phyloP scores from a whole-genome alignment of 306 rosid genomes.

The Medicago truncatula region MtrunA17r5.0-ANR NC_053044.1:48493501-48494000 shows the following conservation, averaged over 20 bases:
- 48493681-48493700: background rate
- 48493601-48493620: no score
- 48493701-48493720: no score
- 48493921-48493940: background rate
- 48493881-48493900: background rate
- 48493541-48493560: no score
- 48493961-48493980: background rate
- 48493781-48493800: background rate
- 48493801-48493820: background rate
- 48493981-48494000: no score
- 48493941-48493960: background rate
- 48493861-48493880: conserved; percentile 1
- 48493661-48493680: background rate
- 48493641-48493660: background rate
- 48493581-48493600: no score
- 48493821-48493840: background rate
- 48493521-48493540: no score
- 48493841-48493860: conserved; percentile 15
- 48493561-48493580: no score
- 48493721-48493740: no score
- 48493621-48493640: background rate
- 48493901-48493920: background rate
- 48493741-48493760: no score
- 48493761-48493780: background rate
- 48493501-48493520: no score